Evolutionary conservation across 495 filamentous ascomycete genomes (phyloP).

Genomic region (Aspergillus taichungensis): DNA sequence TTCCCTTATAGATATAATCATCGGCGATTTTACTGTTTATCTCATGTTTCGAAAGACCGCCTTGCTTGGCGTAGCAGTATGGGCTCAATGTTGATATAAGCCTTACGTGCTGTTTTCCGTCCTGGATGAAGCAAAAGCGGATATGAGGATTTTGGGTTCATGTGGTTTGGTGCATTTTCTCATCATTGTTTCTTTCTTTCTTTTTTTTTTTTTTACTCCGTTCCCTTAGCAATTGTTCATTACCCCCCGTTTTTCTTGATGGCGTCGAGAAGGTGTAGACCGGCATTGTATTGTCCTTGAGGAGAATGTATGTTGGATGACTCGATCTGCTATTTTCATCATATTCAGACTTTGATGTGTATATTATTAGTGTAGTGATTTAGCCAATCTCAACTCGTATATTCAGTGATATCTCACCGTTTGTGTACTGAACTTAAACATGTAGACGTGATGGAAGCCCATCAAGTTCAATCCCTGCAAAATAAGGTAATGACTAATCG

Average conservation of each 20-base stretch:
- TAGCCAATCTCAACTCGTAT: slow-evolving; percentile 13
- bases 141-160: slow-evolving; percentile 11
- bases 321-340: too few species aligned
- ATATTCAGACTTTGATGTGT: too few species aligned
- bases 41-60: slow-evolving; percentile 11
- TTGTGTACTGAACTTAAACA: not conserved
- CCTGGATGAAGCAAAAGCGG: slow-evolving; percentile 5
- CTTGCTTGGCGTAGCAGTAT: slow-evolving; percentile 20
- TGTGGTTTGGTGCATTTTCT: slow-evolving; percentile 11
- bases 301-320: slow-evolving; percentile 17
- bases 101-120: slow-evolving; percentile 10
- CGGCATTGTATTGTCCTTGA: slow-evolving; percentile 25
- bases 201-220: slow-evolving; percentile 9
- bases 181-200: slow-evolving; percentile 7
- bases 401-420: not conserved
- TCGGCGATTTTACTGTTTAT: slow-evolving; percentile 8
- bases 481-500: slow-evolving; percentile 1
- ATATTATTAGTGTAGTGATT: slow-evolving; percentile 2
- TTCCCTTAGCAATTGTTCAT: slow-evolving; percentile 4
- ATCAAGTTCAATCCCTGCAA: not conserved
- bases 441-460: not conserved
- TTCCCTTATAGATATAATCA: slow-evolving; percentile 13
- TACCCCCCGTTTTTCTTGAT: slow-evolving; percentile 6
- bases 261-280: not conserved
- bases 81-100: slow-evolving; percentile 29